Evolutionary conservation across 345 rosid species (phyloP).

Genomic region (Corchorus capsularis): DNA sequence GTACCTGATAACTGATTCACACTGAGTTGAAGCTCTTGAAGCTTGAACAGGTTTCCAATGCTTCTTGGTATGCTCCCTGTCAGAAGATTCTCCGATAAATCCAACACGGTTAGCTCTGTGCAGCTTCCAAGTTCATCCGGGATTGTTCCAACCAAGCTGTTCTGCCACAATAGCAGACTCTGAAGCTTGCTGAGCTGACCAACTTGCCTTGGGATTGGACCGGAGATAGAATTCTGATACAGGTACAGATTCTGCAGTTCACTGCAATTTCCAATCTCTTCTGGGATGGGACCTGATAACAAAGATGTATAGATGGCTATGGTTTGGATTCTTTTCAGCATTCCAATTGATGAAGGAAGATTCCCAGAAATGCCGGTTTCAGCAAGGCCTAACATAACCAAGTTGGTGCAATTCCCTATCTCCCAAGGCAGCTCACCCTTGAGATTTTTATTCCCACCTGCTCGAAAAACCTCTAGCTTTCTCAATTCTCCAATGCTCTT

Average conservation of each 20-base stretch:
- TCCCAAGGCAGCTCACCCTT: conserved; percentile 86
- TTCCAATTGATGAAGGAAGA: conserved; percentile 73
- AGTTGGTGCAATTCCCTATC: conserved; percentile 81
- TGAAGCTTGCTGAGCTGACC: conserved; percentile 82
- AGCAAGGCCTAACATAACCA: conserved; percentile 84
- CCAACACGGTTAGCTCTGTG: conserved; percentile 63
- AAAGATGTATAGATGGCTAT: conserved; percentile 77
- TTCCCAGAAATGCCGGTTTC: conserved; percentile 91
- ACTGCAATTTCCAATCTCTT: conserved; percentile 80
- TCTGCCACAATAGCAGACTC: conserved; percentile 86
- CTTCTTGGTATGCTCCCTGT: conserved; percentile 78
- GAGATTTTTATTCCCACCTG: conserved; percentile 88
- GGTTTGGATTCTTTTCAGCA: conserved; percentile 70
- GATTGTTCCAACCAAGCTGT: conserved; percentile 78
- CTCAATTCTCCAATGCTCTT: conserved; percentile 64
- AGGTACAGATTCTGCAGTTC: conserved; percentile 81
- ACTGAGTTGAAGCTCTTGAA: conserved; percentile 85
- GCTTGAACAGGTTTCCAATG: conserved; percentile 74
- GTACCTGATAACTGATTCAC: conserved; percentile 82
- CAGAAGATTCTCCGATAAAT: conserved; percentile 77
- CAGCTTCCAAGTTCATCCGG: conserved; percentile 74
- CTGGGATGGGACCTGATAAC: conserved; percentile 76
- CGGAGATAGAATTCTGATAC: conserved; percentile 87
- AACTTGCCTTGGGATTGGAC: conserved; percentile 61
- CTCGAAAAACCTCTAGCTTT: conserved; percentile 60